Base-by-base conservation (phyloP, 805 yeast species). In the Metschnikowia henanensis region DNA sequence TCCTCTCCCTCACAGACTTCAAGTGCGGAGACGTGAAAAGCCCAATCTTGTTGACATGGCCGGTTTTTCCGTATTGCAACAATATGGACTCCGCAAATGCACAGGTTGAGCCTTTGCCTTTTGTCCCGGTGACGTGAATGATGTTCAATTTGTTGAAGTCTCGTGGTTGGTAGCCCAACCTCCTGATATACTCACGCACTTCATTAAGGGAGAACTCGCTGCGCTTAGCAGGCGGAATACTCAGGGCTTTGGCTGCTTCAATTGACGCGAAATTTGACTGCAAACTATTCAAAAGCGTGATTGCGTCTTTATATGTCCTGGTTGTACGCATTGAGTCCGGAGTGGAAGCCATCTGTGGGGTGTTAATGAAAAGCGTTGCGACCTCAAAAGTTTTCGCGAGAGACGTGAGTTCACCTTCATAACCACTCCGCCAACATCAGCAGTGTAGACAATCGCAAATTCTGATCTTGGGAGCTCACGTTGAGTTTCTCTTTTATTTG, bases 101-200 rank as follows among this genome's bases (percentile, higher is more conserved):
- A 65, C 97, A 92, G 0, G 98, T 92, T 0, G 97, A 90, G 1
- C 99, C 99, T 67, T 94, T 94, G 12, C 99, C 99, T 62, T 94
- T 94, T 1, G 99, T 94, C 17, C 99, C 99, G 0, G 99, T 91
- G 29, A 95, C 84, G 59, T 94, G 99, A 32, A 94, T 76, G 2
- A 90, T 75, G 55, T 91, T 91, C 55, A 94, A 63, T 47, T 65
- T 74, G 65, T 91, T 80, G 59, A 88, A 81, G 50, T 87, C 95
- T 3, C 67, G 54, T 1, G 87, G 81, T 25, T 52, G 46, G 56
- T 71, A 71, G 0, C 75, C 75, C 51, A 70, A 53, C 48, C 75
- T 51, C 23, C 71, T 50, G 21, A 63, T 64, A 46, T 61, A 70
- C 51, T 70, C 74, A 41, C 58, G 60, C 86, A 94, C 94, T 61